Base-by-base conservation (phyloP, 345 rosid species). In the Salix dunnii region DNA sequence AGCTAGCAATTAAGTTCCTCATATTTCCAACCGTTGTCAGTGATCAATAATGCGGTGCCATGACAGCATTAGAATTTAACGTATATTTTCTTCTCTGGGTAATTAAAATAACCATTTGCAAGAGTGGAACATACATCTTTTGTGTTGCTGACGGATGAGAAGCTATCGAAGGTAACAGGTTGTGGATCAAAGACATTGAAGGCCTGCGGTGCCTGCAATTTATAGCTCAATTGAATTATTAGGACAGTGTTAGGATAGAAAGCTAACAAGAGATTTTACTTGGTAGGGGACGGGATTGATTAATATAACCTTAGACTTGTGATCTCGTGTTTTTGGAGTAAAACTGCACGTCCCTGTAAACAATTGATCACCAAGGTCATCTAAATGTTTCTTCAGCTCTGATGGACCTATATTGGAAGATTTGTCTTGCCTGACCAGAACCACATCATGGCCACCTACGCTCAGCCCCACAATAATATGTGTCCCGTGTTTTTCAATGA, bases 401-500 rank as follows among this genome's bases (percentile, higher is more conserved):
- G 88, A 85, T 23, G 91, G 82, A 23, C 70, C 86, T 76, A 91
- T 58, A 61, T 77, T 89, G 6, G 93, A 89, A 61, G 91, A 86
- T 66, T 71, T 81, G 65, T 91, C 91, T 78, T 93, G 98, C 80
- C 87, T 91, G 31, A 93, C 94, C 68, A 85, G 70, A 8, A 96
- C 87, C 71, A 91, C 73, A 74, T 96, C 98, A 28, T 90, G 81
- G 16, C 99, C 99, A 17, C 99, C 99, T 5, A 96, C 78, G 49
- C 94, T 82, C 33, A 96, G 48, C 60, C 98, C 99, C 55, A 87
- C 92, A 17, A 93, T 81, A 6, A 96, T 73, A 75, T 96, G 99
- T 35, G 99, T 96, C 65, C 99, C 99, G 71, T 91, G 93, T 73
- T 80, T 92, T 83, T 91, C 90, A 23, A 96, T 93, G 79, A 96